Conservation (phyloP, 2,329 filamentous ascomycete species). For the Exophiala sideris region DNA sequence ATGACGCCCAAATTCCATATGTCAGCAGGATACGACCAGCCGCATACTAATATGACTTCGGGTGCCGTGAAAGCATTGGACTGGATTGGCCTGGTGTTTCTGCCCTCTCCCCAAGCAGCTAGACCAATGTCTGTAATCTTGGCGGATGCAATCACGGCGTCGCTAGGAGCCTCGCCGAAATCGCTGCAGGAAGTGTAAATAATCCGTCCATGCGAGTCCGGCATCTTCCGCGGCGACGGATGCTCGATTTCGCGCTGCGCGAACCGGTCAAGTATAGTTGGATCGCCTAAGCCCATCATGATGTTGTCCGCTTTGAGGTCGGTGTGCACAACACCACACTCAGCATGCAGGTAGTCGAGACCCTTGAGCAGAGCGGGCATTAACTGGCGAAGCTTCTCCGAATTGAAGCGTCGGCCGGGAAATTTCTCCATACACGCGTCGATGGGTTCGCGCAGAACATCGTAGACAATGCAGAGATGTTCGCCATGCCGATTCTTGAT, state of each 20-base stretch:
- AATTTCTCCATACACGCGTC: constrained; percentile 36
- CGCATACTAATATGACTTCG: constrained; percentile 40
- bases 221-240: constrained; percentile 35
- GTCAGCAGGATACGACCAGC: constrained; percentile 39
- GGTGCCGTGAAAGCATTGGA: constrained; percentile 41
- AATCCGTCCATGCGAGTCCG: constrained; percentile 31
- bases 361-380: constrained; percentile 38
- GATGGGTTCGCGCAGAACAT: constrained; percentile 39
- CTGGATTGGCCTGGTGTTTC: constrained; percentile 48
- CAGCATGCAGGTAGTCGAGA: constrained; percentile 42
- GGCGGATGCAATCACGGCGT: constrained; percentile 28
- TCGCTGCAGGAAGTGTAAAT: constrained; percentile 36
- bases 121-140: constrained; percentile 39
- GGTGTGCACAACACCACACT: constrained; percentile 43
- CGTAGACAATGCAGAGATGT: constrained; percentile 39
- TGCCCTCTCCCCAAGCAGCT: constrained; percentile 36
- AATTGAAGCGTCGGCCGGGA: constrained; percentile 28
- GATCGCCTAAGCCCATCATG: constrained; percentile 35
- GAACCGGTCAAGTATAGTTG: constrained; percentile 33
- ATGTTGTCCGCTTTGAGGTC: constrained; percentile 48
- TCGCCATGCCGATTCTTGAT: constrained; percentile 32
- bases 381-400: constrained; percentile 33
- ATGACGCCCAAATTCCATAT: constrained; percentile 43
- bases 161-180: constrained; percentile 29
- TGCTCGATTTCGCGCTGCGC: constrained; percentile 33